A percentile compares a stretch with the other conserved stretches of the same genome.
phyloP scores from a whole-genome alignment of 768 basidiomycete genomes.

The Melanogaster broomeanus region DNA sequence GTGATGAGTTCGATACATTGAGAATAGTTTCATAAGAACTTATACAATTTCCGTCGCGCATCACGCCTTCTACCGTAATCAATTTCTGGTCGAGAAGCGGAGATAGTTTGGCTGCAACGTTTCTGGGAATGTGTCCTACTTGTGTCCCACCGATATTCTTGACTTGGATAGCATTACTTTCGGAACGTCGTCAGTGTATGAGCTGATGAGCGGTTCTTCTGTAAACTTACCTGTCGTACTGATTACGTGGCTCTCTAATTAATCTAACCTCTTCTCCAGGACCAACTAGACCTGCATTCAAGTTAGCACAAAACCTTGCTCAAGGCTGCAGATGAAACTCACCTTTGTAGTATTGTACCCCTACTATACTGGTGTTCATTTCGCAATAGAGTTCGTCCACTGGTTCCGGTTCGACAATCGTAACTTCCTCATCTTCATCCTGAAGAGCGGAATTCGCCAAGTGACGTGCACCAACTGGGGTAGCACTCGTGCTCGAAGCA shows the following conservation, averaged over 20 bases:
- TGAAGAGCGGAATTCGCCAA: constrained; percentile 13
- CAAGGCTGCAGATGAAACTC: constrained; percentile 1
- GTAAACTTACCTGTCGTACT: constrained; percentile 59
- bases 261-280: constrained; percentile 76
- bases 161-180: constrained; percentile 79
- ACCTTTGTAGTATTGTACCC: constrained; percentile 83
- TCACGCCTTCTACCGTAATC: constrained; percentile 71
- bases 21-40: neutral
- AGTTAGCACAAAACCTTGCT: constrained; percentile 1
- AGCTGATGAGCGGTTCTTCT: neutral
- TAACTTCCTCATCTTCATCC: constrained; percentile 47
- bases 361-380: constrained; percentile 66
- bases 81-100: constrained; percentile 65
- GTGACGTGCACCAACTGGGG: constrained; percentile 1
- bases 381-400: constrained; percentile 70
- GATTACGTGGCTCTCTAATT: constrained; percentile 64
- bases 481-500: constrained; percentile 16
- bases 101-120: constrained; percentile 59
- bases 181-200: neutral
- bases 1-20: constrained; percentile 1
- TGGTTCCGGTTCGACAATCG: constrained; percentile 44
- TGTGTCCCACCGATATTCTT: constrained; percentile 71
- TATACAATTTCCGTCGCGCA: constrained; percentile 68
- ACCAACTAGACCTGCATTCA: constrained; percentile 69
- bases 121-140: constrained; percentile 79